Evolutionary conservation across 371 early-diverging fungal species (phyloP), one percentile per base, ranked within the genome.

Genomic region (Nematocida ausubeli): DNA sequence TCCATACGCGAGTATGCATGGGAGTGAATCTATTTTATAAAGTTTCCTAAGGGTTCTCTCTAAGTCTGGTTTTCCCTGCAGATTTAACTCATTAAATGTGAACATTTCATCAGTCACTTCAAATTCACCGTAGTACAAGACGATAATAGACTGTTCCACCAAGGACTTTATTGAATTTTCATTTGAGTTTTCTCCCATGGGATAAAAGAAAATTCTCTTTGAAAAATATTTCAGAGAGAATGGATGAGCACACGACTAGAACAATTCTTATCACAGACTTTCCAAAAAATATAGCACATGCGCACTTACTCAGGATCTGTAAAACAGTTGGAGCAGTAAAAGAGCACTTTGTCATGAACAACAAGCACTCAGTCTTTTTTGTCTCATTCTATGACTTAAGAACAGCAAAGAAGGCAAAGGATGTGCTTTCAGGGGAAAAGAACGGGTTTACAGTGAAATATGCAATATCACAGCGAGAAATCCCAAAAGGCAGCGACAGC

Each of bases 401-500:
- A 78, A 51, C 66, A 30, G 44, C 81, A 19, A 69, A 82, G 22
- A 30, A 62, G 35, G 78, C 81, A 40, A 51, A 51, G 2, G 39
- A 62, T 12, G 63, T 32, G 16, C 47, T 80, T 37, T 32, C 30
- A 32, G 37, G 14, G 12, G 52, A 71, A 16, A 55, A 70, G 1
- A 58, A 52, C 9, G 30, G 50, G 7, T 50, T 79, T 32, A 58
- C 60, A 9, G 65, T 82, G 14, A 54, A 63, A 56, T 83, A 81
- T 58, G 70, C 84, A 28, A 81, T 84, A 19, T 70, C 69, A 32
- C 81, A 72, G 35, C 72, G 83, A 39, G 86, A 86, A 73, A 70
- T 84, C 24, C 86, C 84, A 52, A 83, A 80, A 51, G 83, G 82
- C n/a, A 71, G 51, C 22, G 86, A 86, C 24, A 72, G 69, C 44